A percentile compares a stretch with the other conserved stretches of the same genome.
phyloP scores from a whole-genome alignment of 805 yeast genomes.

The Yamadazyma ubonensis region DNA sequence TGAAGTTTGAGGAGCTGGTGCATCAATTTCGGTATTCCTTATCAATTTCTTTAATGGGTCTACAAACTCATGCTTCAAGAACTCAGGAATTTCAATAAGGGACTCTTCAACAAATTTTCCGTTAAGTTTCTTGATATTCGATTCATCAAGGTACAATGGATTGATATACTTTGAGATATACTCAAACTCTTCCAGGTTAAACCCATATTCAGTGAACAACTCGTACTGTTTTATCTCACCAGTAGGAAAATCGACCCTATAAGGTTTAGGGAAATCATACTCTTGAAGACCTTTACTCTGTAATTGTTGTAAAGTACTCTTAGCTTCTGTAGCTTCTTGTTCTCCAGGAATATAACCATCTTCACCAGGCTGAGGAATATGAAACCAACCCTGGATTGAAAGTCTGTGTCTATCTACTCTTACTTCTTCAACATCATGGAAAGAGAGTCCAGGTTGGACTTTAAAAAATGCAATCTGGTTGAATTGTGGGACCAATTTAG shows the following conservation, averaged over 20 bases:
- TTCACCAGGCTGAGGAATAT: slow-evolving; percentile 92
- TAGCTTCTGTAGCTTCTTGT: slow-evolving; percentile 72
- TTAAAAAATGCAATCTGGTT: slow-evolving; percentile 95
- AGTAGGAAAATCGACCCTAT: slow-evolving; percentile 41
- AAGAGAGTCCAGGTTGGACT: slow-evolving; percentile 93
- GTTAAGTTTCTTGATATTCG: slow-evolving; percentile 45
- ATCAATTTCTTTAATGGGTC: slow-evolving; percentile 30
- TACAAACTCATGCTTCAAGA: slow-evolving; percentile 54
- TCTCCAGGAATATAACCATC: slow-evolving; percentile 81
- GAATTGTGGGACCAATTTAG: slow-evolving; percentile 83
- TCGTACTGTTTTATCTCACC: slow-evolving; percentile 35
- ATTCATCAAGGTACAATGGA: slow-evolving; percentile 40
- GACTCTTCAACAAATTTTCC: slow-evolving; percentile 64
- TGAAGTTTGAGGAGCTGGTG: slow-evolving; percentile 55
- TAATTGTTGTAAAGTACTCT: slow-evolving; percentile 74
- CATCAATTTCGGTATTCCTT: slow-evolving; percentile 59
- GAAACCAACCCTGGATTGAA: slow-evolving; percentile 98
- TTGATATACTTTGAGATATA: slow-evolving; percentile 58
- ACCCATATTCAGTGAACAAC: slow-evolving; percentile 20
- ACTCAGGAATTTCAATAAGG: slow-evolving; percentile 60
- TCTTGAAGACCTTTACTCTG: slow-evolving; percentile 76
- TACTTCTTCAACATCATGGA: slow-evolving; percentile 98
- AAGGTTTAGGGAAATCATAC: slow-evolving; percentile 75
- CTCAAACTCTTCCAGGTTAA: slow-evolving; percentile 37
- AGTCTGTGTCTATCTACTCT: slow-evolving; percentile 85